phyloP scores from a whole-genome alignment of 306 rosid species.

The Cicer bijugum region DNA sequence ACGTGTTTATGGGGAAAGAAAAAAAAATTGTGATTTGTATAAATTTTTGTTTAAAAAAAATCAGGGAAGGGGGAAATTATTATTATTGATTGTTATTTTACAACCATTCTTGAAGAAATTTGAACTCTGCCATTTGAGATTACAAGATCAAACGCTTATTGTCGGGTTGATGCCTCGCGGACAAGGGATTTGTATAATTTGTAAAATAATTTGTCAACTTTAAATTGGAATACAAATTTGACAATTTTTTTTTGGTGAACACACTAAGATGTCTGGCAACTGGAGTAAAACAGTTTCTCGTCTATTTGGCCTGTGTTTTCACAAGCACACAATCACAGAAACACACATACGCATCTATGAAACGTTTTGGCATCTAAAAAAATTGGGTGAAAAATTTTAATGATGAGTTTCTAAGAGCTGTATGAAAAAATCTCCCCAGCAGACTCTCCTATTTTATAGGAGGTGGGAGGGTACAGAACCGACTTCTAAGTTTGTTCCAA shows the following conservation, averaged over 20 bases:
- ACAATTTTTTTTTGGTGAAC: background rate
- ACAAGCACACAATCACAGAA: background rate
- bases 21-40: background rate
- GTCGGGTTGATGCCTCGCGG: too few relatives aligned
- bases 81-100: too few relatives aligned
- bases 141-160: too few relatives aligned
- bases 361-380: background rate
- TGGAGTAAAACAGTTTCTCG: background rate
- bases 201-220: background rate
- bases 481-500: background rate
- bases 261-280: slow-evolving; percentile 5
- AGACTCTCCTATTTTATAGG: slow-evolving; percentile 1
- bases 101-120: too few relatives aligned
- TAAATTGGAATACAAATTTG: background rate
- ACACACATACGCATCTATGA: background rate
- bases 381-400: background rate
- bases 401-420: background rate
- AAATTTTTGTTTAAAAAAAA: too few relatives aligned
- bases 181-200: slow-evolving; percentile 12
- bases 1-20: background rate
- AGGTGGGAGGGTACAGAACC: background rate
- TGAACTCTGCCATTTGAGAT: too few relatives aligned
- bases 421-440: background rate
- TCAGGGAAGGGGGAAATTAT: too few relatives aligned
- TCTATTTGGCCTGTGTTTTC: background rate